These are phyloP conservation scores for Chlamydomonas schloesseri DNA, from an alignment of 139 green algal genomes.

Conservation along the genomic window DNA sequence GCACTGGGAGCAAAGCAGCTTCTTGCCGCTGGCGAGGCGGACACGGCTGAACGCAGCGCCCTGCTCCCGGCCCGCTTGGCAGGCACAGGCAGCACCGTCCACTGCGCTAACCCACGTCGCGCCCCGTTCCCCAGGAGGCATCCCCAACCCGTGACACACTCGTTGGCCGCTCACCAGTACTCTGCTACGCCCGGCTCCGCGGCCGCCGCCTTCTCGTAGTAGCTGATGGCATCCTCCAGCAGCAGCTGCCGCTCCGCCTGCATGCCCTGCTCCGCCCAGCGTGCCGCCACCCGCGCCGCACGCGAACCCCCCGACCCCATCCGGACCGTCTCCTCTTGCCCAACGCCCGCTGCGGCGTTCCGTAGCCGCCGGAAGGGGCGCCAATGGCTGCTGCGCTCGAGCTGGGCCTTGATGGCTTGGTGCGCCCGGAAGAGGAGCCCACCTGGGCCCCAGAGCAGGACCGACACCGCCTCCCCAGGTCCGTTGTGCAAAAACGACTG, in stretches of 20 bases:
- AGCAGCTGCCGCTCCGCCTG: slow-evolving; percentile 49
- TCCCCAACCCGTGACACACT: too few species aligned
- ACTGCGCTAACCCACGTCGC: too few species aligned
- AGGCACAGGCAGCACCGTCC: too few species aligned
- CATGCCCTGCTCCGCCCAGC: slow-evolving; percentile 30
- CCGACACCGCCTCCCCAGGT: too few species aligned
- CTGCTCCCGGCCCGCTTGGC: too few species aligned
- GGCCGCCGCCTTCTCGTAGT: slow-evolving; percentile 63
- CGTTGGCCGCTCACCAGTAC: slow-evolving; percentile 34
- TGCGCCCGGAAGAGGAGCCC: slow-evolving; percentile 1
- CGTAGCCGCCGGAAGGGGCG: slow-evolving; percentile 22
- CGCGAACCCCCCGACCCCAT: neutral
- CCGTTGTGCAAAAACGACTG: too few species aligned
- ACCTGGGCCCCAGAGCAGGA: too few species aligned
- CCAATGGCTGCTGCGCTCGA: slow-evolving; percentile 22
- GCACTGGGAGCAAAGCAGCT: too few species aligned
- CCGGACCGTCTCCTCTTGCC: neutral
- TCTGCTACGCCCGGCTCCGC: slow-evolving; percentile 56
- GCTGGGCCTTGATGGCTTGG: slow-evolving; percentile 18
- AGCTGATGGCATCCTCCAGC: slow-evolving; percentile 53
- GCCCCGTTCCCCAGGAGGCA: too few species aligned
- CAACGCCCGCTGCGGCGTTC: neutral
- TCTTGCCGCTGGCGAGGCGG: too few species aligned
- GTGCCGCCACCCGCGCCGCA: neutral
- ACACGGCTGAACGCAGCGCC: too few species aligned